Conservation (phyloP, 2,329 filamentous ascomycete species). For the Fusarium keratoplasticum region DNA sequence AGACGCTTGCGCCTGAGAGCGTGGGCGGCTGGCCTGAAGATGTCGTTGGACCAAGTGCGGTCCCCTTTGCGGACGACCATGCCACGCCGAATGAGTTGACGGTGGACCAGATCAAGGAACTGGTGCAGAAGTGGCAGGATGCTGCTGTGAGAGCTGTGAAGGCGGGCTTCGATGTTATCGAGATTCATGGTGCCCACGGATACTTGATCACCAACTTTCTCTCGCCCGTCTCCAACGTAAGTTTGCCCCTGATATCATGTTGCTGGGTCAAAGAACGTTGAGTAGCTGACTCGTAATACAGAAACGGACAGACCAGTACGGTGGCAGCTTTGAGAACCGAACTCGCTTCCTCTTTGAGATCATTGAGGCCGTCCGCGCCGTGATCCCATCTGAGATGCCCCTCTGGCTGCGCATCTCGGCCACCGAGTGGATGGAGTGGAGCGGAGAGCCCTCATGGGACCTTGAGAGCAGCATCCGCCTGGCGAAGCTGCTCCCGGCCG, state of each 20-base stretch:
- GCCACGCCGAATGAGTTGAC: constrained; percentile 76
- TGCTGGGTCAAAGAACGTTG: not conserved
- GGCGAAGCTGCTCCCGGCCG: constrained; percentile 70
- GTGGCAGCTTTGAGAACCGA: constrained; percentile 74
- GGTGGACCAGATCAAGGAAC: constrained; percentile 71
- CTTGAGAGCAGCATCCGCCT: constrained; percentile 64
- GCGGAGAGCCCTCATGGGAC: constrained; percentile 69
- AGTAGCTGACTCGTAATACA: constrained; percentile 36
- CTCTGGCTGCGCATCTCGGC: constrained; percentile 70
- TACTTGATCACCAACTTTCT: constrained; percentile 77
- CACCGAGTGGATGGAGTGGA: constrained; percentile 71
- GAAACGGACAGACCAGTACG: constrained; percentile 72
- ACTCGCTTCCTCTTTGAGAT: constrained; percentile 70
- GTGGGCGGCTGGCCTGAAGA: constrained; percentile 68
- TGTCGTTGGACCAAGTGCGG: constrained; percentile 62
- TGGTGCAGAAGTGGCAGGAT: constrained; percentile 72
- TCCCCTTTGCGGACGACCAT: constrained; percentile 71
- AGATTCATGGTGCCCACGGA: constrained; percentile 74
- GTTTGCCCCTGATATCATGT: constrained; percentile 20
- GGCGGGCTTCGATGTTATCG: constrained; percentile 81
- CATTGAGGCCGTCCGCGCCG: constrained; percentile 61
- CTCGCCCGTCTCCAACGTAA: constrained; percentile 66
- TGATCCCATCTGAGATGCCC: constrained; percentile 65
- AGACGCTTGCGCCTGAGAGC: constrained; percentile 64
- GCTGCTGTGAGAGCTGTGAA: constrained; percentile 70